These are phyloP conservation scores for Gilbertella persicaria DNA, from an alignment of 371 early-diverging fungal genomes.

Conservation along the genomic window DNA sequence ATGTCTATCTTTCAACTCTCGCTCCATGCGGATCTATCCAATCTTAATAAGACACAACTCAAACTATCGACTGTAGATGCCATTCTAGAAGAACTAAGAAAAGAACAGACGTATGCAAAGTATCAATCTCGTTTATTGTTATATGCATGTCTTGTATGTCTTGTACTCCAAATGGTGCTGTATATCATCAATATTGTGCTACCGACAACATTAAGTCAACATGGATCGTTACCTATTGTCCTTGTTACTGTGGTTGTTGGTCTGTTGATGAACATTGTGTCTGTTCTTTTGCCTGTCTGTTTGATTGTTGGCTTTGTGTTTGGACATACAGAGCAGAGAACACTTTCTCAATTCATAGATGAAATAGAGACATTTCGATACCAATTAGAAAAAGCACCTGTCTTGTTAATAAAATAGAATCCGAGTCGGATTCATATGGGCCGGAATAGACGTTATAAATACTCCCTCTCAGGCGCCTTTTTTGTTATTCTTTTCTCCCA, in stretches of 20 bases:
- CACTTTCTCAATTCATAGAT: constrained; percentile 21
- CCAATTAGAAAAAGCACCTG: too few species aligned
- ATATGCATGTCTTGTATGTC: background rate
- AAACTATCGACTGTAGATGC: background rate
- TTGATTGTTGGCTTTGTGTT: constrained; percentile 32
- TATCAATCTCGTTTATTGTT: constrained; percentile 2
- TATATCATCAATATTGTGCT: constrained; percentile 5
- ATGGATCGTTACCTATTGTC: constrained; percentile 1
- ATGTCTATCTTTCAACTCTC: constrained; percentile 10
- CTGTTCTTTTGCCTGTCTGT: constrained; percentile 7
- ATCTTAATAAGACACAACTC: constrained; percentile 5
- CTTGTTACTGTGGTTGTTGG: constrained; percentile 14
- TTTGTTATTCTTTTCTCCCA: too few species aligned
- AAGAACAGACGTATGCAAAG: background rate
- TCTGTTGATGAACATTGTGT: constrained; percentile 4
- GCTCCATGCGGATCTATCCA: background rate
- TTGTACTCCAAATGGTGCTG: background rate
- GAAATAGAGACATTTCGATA: constrained; percentile 15
- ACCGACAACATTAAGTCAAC: constrained; percentile 6
- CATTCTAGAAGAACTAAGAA: constrained; percentile 1
- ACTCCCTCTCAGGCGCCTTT: too few species aligned
- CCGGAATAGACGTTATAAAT: too few species aligned
- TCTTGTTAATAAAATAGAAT: too few species aligned
- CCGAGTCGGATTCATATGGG: too few species aligned
- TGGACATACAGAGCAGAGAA: constrained; percentile 25